Conservation (phyloP, 176 grass and related monocot genomes). For the Musa itinerans region DNA sequence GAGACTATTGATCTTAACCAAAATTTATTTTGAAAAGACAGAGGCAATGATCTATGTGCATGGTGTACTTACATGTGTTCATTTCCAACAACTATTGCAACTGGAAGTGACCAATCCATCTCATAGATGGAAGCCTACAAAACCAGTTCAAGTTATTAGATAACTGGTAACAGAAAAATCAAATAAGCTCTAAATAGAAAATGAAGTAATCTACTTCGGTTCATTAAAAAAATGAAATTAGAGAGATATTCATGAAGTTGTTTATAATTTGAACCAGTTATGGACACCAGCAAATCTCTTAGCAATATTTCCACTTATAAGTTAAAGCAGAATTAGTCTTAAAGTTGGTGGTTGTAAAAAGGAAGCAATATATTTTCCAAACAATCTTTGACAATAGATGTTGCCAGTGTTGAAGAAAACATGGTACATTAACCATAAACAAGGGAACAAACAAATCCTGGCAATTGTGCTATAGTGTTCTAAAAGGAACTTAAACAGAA, state of each 20-base stretch:
- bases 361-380: not conserved
- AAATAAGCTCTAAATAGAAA: not conserved
- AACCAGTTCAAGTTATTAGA: constrained; percentile 10
- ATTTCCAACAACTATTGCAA: constrained; percentile 93
- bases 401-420: not conserved
- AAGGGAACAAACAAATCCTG: not conserved
- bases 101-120: constrained; percentile 96
- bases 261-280: not conserved
- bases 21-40: constrained; percentile 20
- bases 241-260: not conserved
- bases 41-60: constrained; percentile 10
- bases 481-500: no score
- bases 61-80: constrained; percentile 49
- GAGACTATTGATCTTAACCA: not conserved
- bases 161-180: not conserved
- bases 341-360: not conserved
- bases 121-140: constrained; percentile 84
- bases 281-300: not conserved
- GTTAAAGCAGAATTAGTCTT: not conserved
- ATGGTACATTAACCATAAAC: no score
- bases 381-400: not conserved
- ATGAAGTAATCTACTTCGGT: not conserved
- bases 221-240: not conserved
- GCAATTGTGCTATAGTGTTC: not conserved
- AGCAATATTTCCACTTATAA: not conserved